Base-by-base conservation (phyloP, 2,329 filamentous ascomycete genomes). In the Phaeophleospora eucalypticola region DNA sequence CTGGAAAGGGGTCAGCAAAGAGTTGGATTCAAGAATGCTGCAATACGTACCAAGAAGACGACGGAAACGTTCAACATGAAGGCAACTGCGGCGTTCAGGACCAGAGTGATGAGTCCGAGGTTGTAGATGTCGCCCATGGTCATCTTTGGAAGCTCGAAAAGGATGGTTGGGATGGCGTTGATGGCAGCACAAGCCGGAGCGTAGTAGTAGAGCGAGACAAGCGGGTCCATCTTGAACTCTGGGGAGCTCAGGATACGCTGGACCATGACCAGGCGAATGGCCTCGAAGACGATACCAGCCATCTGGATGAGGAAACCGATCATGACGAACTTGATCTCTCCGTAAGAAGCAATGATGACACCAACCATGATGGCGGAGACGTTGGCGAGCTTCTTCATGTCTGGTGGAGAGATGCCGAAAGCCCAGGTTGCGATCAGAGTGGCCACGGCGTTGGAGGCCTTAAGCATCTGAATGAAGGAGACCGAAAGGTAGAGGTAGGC, bases 381-480 rank as follows among this genome's bases (percentile, higher is more conserved):
- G 65, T 98, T 98, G 65, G 87, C 79, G 61, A 98, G 84, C 45
- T 89, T 86, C 75, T 83, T 90, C 58, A 93, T 68, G 73, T 90
- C 94, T 43, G 89, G 87, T 52, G 87, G 82, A 14, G 87, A 82
- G 54, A 95, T 82, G 49, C 89, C 88, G 63, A 97, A 83, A 38
- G 78, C 76, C 90, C 91, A 97, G 58, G 89, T 88, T 34, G 88
- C 86, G 56, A 97, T 71, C 33, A 98, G 82, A 45, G 96, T 90
- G 45, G 89, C 90, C 47, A 97, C 90, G 14, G 93, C 91, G 24
- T 88, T 97, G 33, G 89, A 95, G 57, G 93, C 93, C 87, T 97
- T 97, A 69, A 97, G 83, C 91, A 97, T 97, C 78, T 97, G 91
- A 64, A 97, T 97, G 71, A 97, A 97, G 52, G 91, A 87, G 48